phyloP scores from a whole-genome alignment of 192 early-diverging fungal genomes.

The Tieghemiomyces parasiticus region DNA sequence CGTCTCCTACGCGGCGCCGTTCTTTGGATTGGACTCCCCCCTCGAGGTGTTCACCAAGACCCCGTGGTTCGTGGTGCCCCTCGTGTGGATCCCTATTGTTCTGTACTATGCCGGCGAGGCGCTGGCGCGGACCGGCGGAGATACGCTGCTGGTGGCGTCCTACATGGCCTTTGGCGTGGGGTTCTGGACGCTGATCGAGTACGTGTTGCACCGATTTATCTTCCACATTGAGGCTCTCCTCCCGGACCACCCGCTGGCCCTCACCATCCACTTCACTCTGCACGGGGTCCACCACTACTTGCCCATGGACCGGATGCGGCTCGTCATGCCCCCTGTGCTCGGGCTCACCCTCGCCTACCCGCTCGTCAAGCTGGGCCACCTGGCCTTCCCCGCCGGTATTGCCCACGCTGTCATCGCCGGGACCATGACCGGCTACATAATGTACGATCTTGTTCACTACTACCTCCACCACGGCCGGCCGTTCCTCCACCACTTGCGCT shows the following conservation, averaged over 20 bases:
- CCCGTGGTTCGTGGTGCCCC: conserved; percentile 80
- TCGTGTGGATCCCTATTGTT: conserved; percentile 74
- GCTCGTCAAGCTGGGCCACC: conserved; percentile 31
- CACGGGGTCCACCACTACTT: conserved; percentile 96
- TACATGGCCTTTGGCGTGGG: conserved; percentile 52
- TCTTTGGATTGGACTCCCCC: conserved; percentile 58
- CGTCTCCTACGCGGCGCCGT: conserved; percentile 52
- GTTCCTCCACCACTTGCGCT: conserved; percentile 47
- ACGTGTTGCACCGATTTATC: conserved; percentile 79
- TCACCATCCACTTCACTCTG: conserved; percentile 71
- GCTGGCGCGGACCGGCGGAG: conserved; percentile 22
- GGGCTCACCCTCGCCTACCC: conserved; percentile 48
- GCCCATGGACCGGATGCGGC: conserved; percentile 87
- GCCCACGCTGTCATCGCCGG: conserved; percentile 60
- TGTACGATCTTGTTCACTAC: conserved; percentile 91
- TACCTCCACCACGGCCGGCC: conserved; percentile 86
- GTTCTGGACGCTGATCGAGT: conserved; percentile 81
- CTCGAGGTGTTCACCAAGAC: conserved; percentile 81
- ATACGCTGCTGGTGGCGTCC: conserved; percentile 19
- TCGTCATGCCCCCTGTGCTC: conserved; percentile 91
- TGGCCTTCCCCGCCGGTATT: conserved; percentile 45
- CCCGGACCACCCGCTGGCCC: conserved; percentile 64
- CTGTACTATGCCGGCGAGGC: conserved; percentile 28
- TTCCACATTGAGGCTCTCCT: conserved; percentile 85
- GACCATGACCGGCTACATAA: conserved; percentile 61